Base-by-base conservation (phyloP, 2,329 filamentous ascomycete species). In the Pseudopyrenochaeta lycopersici region DNA sequence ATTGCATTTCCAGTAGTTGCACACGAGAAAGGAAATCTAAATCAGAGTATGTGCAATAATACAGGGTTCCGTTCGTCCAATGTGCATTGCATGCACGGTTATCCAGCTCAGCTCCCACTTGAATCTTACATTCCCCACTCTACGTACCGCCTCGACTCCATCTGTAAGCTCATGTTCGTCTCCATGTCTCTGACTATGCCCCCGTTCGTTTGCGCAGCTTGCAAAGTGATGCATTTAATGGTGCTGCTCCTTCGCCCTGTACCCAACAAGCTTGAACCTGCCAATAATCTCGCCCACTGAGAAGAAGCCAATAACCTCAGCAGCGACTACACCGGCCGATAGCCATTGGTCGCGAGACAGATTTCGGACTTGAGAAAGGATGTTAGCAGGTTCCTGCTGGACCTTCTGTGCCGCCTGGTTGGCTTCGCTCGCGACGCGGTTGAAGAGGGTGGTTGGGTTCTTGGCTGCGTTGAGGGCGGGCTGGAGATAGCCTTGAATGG, bases 201-300 rank as follows among this genome's bases (percentile, higher is more conserved):
- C 32, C 10, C 27, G 30, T 33, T 56, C 52, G 38, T 46, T 32
- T 60, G 49, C 49, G 52, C 30, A 32, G 49, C 31, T 45, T 54
- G 15, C 31, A 42, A 36, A 52, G 46, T 52, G 59, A 36, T 54
- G 46, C 54, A 59, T 56, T 60, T 71, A 73, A 60, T 74, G 71
- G 62, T 73, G 67, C 48, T 66, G 63, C 51, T 64, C 66, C 63
- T 67, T 74, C 35, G 67, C 62, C 66, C 79, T 71, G 85, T 99
- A 99, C 63, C 95, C 95, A 68, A 99, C 84, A 68, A 99, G 78
- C 90, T 99, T 98, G 82, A 95, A 87, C 73, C 93, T 87, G 71
- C 95, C 95, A 71, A 99, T 88, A 78, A 99, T 98, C 85, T 98
- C 93, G 63, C 95, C 95, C 49, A 98, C 87, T 58, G 93, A 96